Conservation (phyloP, 371 early-diverging fungal species). For the Mortierella sp. region DNA sequence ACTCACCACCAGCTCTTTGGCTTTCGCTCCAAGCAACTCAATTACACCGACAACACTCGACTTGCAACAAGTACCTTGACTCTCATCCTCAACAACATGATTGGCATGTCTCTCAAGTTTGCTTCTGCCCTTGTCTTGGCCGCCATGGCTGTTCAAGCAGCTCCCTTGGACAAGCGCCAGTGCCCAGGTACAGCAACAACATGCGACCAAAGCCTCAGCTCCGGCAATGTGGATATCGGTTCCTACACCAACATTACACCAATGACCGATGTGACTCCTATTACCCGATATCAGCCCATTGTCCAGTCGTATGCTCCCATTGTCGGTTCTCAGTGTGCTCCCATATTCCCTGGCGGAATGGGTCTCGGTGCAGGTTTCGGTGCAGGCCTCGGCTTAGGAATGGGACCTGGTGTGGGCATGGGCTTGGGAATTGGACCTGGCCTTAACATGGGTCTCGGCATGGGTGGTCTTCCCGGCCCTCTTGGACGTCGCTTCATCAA, state of each 20-base stretch:
- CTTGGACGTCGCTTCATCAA: slow-evolving; percentile 10
- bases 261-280: slow-evolving; percentile 40
- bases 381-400: no score
- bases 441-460: no score
- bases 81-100: not conserved
- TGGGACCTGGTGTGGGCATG: no score
- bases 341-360: not conserved
- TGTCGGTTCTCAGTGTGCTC: slow-evolving; percentile 28
- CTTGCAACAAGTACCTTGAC: no score
- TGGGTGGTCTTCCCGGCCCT: not conserved
- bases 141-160: slow-evolving; percentile 19
- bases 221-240: slow-evolving; percentile 31
- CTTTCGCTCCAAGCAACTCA: no score
- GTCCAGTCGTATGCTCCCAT: slow-evolving; percentile 33
- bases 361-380: not conserved
- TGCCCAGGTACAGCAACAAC: slow-evolving; percentile 7
- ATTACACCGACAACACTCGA: no score
- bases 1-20: not conserved
- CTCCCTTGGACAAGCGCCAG: slow-evolving; percentile 16
- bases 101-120: slow-evolving; percentile 20
- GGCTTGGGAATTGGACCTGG: no score
- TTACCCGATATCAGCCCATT: slow-evolving; percentile 46
- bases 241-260: slow-evolving; percentile 45
- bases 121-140: slow-evolving; percentile 25
- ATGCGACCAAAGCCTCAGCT: slow-evolving; percentile 31